Evolutionary conservation across 2,329 filamentous ascomycete genomes (phyloP), one percentile per base, ranked within the genome.

Genomic region (Xylariomycetidae sp.): DNA sequence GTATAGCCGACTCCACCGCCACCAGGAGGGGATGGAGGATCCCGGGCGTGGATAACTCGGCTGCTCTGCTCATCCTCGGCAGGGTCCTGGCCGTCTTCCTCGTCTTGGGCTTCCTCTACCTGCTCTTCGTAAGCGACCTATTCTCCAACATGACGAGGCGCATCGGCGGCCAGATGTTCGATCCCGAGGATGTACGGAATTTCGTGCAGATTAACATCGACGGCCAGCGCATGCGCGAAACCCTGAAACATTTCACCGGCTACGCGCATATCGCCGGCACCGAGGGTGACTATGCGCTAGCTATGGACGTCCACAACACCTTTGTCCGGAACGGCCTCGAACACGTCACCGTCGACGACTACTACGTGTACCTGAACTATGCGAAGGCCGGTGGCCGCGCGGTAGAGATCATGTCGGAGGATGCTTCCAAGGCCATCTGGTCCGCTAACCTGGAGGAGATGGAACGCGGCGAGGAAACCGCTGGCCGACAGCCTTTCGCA

Each of bases 221-320:
- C 51, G 68, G 76, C 34, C 69, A 70, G 38, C 70, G 72, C 31
- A 82, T 92, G 56, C 74, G 78, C 43, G 79, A 85, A 25, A 84
- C 85, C 37, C 63, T 95, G 39, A 67, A 75, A 50, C 83, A 89
- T 52, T 78, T 90, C 42, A 90, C 87, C 4, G 75, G 74, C 35
- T 95, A 85, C 55, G 85, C 92, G 41, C 92, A 96, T 59, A 72
- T 96, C 42, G 92, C 87, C 2, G 92, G 92, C n/a, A 94, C 88
- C 3, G 82, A 95, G 63, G 92, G 92, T 29, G 90, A 93, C 62
- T 88, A 82, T 50, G 85, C 82, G 28, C 70, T 94, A 34, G 90
- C 86, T 6, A 75, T 86, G 64, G 93, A 89, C 67, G 77, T 95
- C 34, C 74, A 89, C 58, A 79, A 78, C 50, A 74, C 82, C 57